Conservation (phyloP, 176 grass and related monocot species). For the Eragrostis nindensis region DNA sequence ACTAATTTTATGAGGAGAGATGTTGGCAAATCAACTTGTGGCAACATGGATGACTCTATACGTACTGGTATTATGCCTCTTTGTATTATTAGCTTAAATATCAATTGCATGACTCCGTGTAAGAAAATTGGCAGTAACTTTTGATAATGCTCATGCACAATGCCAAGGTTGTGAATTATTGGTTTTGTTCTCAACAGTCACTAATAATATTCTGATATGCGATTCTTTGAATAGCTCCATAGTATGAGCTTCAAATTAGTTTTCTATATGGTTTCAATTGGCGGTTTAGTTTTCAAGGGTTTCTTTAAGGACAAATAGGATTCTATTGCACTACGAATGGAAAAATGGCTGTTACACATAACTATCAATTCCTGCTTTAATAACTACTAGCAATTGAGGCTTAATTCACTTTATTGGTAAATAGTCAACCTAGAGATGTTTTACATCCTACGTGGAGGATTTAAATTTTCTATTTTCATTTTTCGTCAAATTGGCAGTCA, state of each 20-base stretch:
- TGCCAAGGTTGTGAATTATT: conserved; percentile 15
- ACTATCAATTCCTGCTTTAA: neutral
- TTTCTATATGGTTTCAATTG: neutral
- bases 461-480: neutral
- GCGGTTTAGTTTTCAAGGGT: neutral
- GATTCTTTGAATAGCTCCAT: conserved; percentile 5
- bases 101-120: neutral
- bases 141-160: neutral
- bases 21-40: conserved; percentile 40
- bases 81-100: conserved; percentile 23
- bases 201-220: conserved; percentile 16
- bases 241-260: neutral
- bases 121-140: conserved; percentile 17
- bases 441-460: neutral
- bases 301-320: neutral
- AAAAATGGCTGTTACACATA: conserved; percentile 28
- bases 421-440: conserved; percentile 12
- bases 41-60: conserved; percentile 37
- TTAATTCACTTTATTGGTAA: conserved; percentile 4
- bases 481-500: neutral
- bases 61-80: conserved; percentile 50
- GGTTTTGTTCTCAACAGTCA: neutral
- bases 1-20: conserved; percentile 31
- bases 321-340: neutral
- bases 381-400: neutral